Evolutionary conservation across 441 rosid genomes (phyloP).

Genomic region (Pelargonium australe): DNA sequence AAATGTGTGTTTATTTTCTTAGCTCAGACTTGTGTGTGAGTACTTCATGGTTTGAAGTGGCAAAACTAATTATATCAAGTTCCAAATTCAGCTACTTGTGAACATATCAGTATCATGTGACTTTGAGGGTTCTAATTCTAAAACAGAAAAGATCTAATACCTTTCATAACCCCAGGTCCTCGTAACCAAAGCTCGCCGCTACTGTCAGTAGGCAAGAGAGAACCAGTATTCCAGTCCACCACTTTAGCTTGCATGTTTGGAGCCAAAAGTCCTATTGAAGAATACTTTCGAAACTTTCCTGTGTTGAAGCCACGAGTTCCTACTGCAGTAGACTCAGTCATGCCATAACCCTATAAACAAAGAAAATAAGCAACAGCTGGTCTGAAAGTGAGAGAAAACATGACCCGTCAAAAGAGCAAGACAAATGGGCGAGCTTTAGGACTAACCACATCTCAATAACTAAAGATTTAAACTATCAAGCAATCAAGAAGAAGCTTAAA

Average conservation of each 20-base stretch:
- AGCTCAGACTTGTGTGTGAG: too few species aligned
- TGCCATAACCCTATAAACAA: constrained; percentile 66
- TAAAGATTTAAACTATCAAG: not conserved
- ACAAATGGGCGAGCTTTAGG: not conserved
- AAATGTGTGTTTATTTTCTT: too few species aligned
- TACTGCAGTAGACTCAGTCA: constrained; percentile 82
- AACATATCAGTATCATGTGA: too few species aligned
- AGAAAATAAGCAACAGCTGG: constrained; percentile 8
- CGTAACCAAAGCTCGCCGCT: constrained; percentile 80
- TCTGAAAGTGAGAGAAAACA: constrained; percentile 12
- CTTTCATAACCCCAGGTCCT: constrained; percentile 78
- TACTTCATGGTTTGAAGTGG: too few species aligned
- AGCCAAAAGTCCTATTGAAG: constrained; percentile 72
- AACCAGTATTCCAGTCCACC: constrained; percentile 54
- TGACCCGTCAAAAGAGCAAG: not conserved
- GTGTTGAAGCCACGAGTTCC: constrained; percentile 77
- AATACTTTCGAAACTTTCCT: constrained; percentile 32
- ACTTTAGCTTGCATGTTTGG: constrained; percentile 81
- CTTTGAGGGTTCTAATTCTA: too few species aligned
- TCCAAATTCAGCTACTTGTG: too few species aligned
- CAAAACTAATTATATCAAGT: too few species aligned
- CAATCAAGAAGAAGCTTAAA: not conserved
- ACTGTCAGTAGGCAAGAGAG: constrained; percentile 54
- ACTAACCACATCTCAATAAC: not conserved
- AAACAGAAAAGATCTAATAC: constrained; percentile 24